These are phyloP conservation scores for Cryptococcus jaspeensis DNA, from an alignment of 1,284 basidiomycete species.

Conservation along the genomic window DNA sequence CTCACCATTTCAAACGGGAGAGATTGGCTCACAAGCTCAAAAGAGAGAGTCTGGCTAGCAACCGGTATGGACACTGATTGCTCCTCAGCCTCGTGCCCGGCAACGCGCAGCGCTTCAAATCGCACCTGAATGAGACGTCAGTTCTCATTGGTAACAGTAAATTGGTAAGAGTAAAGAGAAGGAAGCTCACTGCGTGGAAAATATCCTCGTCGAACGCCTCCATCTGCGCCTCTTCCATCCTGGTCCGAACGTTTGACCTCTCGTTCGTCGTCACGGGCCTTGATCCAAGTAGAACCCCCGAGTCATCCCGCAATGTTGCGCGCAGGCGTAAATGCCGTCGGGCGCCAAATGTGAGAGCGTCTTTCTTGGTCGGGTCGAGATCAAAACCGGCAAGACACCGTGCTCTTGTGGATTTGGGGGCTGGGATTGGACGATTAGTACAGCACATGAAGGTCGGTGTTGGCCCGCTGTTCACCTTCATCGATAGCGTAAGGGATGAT, in stretches of 20 bases:
- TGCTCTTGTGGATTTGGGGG: conserved; percentile 24
- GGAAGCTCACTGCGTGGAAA: conserved; percentile 38
- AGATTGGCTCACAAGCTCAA: conserved; percentile 30
- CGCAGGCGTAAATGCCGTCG: conserved; percentile 32
- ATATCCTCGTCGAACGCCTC: conserved; percentile 51
- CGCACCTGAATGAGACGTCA: conserved; percentile 26
- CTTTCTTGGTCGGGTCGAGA: conserved; percentile 38
- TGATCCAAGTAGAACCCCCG: conserved; percentile 16
- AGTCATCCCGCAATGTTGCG: conserved; percentile 19
- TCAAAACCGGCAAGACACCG: conserved; percentile 45
- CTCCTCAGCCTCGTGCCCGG: conserved; percentile 22
- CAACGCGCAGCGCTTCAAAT: conserved; percentile 22
- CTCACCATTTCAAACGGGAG: no score
- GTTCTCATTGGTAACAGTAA: not conserved
- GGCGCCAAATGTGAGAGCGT: conserved; percentile 37
- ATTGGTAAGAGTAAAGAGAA: not conserved
- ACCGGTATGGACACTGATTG: conserved; percentile 19
- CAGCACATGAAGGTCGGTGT: not conserved
- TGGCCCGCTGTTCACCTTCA: conserved; percentile 33
- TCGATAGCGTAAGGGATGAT: conserved; percentile 51
- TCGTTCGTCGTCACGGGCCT: conserved; percentile 6
- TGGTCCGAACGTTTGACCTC: conserved; percentile 16
- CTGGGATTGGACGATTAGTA: conserved; percentile 13
- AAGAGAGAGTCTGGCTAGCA: conserved; percentile 29
- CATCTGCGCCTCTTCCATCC: conserved; percentile 40